phyloP scores from a whole-genome alignment of 1,284 basidiomycete genomes.

The Fomes fomentarius region DNA sequence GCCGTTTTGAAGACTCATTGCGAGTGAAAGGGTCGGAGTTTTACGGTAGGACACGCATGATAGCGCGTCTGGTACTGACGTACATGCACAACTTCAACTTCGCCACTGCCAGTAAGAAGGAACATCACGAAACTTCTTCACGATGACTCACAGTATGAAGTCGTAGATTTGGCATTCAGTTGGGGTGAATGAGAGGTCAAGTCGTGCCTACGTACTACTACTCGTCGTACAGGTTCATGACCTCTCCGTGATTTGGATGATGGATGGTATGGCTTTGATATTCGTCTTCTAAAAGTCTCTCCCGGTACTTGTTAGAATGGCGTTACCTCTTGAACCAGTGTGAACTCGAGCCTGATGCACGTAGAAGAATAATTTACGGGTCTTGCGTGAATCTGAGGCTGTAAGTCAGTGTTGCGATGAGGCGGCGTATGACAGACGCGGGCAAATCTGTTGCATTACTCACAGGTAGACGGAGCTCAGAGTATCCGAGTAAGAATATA shows the following conservation, averaged over 20 bases:
- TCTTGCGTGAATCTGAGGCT: too few relatives aligned
- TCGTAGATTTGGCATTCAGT: too few relatives aligned
- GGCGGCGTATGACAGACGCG: too few relatives aligned
- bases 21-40: slow-evolving; percentile 99
- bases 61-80: slow-evolving; percentile 97
- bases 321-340: slow-evolving; percentile 40
- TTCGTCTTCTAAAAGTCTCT: slow-evolving; percentile 95
- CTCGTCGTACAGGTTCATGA: slow-evolving; percentile 98
- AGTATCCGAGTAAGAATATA: too few relatives aligned
- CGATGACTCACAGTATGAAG: slow-evolving; percentile 75
- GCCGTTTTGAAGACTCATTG: slow-evolving; percentile 99
- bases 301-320: slow-evolving; percentile 86
- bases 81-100: slow-evolving; percentile 96
- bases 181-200: background rate
- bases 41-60: slow-evolving; percentile 97
- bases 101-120: slow-evolving; percentile 93
- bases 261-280: slow-evolving; percentile 98
- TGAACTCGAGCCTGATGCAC: background rate
- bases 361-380: slow-evolving; percentile 55
- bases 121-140: slow-evolving; percentile 98
- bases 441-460: too few relatives aligned
- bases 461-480: too few relatives aligned
- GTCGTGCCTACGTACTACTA: slow-evolving; percentile 84
- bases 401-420: too few relatives aligned
- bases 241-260: slow-evolving; percentile 99